These are phyloP conservation scores for Stemphylium lycopersici DNA, from an alignment of 2,329 filamentous ascomycete species.

Conservation along the genomic window DNA sequence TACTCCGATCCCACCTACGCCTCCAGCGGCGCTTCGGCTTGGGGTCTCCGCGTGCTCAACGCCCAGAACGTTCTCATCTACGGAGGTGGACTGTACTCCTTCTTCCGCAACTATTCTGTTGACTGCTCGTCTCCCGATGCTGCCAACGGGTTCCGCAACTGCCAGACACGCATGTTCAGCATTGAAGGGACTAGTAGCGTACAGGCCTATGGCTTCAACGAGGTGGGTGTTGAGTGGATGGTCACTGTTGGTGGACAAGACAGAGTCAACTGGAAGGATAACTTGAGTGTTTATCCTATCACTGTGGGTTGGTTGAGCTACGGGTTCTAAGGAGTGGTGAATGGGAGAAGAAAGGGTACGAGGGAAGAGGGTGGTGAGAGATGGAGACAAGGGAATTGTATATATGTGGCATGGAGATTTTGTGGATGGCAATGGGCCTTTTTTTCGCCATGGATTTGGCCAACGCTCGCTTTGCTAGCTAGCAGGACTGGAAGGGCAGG, in stretches of 20 bases:
- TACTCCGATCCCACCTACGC: constrained; percentile 75
- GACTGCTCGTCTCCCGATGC: constrained; percentile 35
- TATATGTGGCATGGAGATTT: too few species aligned
- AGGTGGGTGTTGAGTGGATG: constrained; percentile 57
- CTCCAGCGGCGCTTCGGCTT: constrained; percentile 53
- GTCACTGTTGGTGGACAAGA: constrained; percentile 53
- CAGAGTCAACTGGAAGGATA: constrained; percentile 56
- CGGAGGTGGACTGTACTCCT: constrained; percentile 71
- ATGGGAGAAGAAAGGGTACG: too few species aligned
- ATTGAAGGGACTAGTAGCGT: constrained; percentile 52
- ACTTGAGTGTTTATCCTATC: constrained; percentile 50
- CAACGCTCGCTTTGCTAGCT: too few species aligned
- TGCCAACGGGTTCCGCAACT: constrained; percentile 46
- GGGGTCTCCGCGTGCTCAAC: constrained; percentile 68
- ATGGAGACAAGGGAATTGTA: too few species aligned
- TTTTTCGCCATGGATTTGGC: too few species aligned
- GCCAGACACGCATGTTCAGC: constrained; percentile 59
- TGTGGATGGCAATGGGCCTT: too few species aligned
- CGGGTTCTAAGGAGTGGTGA: constrained; percentile 27
- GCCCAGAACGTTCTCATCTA: constrained; percentile 65
- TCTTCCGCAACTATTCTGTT: constrained; percentile 68
- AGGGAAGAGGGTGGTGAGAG: too few species aligned
- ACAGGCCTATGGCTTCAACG: constrained; percentile 56
- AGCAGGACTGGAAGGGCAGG: too few species aligned
- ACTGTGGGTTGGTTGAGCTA: constrained; percentile 46